Base-by-base conservation (phyloP, 352 stramenopile genomes). In the Sclerospora graminicola region DNA sequence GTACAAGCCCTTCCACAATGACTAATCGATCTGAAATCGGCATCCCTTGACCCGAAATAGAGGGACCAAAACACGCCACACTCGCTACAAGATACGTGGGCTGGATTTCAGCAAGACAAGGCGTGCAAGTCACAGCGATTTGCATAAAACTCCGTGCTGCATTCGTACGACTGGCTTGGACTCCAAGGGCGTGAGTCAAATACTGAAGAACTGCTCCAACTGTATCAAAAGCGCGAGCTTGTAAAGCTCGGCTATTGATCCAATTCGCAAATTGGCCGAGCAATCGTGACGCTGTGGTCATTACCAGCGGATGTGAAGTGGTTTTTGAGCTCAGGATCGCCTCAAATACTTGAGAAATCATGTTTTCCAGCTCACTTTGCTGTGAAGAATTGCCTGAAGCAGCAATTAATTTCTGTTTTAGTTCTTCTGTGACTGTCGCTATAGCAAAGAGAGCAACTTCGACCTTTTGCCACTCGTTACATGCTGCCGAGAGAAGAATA, bases 61-160 rank as follows among this genome's bases (percentile, higher is more conserved):
- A 30, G 28, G 41, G 35, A 28, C 34, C 43, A 59, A 84, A 82
- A 46, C 81, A 57, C 30, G 66, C 49, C 10, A 82, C 48, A 18
- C 61, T 72, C 15, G 62, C 48, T 21, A 74, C 37, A 18, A 84
- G 51, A 24, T 63, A 60, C 4, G 36, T 60, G 2, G 75, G 67
- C 5, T 59, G 39, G 58, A 87, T 65, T 20, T 82, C 45, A 24
- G 51, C 29, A 15, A 84, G 59, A 41, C 64, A 76, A 7, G 21
- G 24, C 11, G 61, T 64, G 40, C 75, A 84, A 21, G 40, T 58
- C 2, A 67, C 83, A 13, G 63, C 54, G 31, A 84, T 50, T 55
- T 87, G 75, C 71, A 87, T 84, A 31, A 87, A 83, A 41, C 75
- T 87, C 45, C 60, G 81, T 1, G 71, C 68, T 30, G 75, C 71